Evolutionary conservation across 2,329 filamentous ascomycete species (phyloP), one percentile per base, ranked within the genome.

Genomic region (Onygenales sp.): DNA sequence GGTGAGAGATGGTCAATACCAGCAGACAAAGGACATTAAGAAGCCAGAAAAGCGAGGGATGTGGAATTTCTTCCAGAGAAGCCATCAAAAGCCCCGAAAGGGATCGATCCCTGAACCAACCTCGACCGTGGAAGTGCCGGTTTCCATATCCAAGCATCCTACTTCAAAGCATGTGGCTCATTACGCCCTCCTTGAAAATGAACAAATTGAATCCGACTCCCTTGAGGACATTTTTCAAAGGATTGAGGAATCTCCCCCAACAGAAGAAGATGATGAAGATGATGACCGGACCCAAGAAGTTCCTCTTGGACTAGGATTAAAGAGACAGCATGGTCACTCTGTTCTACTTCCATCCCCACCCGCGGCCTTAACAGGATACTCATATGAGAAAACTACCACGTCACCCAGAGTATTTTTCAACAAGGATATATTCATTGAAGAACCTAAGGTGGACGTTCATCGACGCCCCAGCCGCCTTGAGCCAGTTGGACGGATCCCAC

Each of bases 401-500:
- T 62, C 63, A 21, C 70, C 71, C 6, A 70, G 62, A 52, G 65
- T 70, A 6, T 65, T 68, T 53, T 67, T 70, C 36, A 66, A 66
- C 40, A 65, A 60, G 43, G 63, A 67, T 10, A 51, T 43, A 49
- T 7, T 13, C 53, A 10, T 58, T 55, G 13, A 52, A 56, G 27
- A 57, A 65, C 9, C 51, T 42, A 5, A 60, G 45, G 46, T 51
- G 51, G 21, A 48, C 66, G 58, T 53, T 58, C 57, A 36, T 6
- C 69, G 70, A 39, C 72, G 71, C 8, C 81, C 81, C 8, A 87
- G 82, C 63, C 80, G 90, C 53, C 74, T 95, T 14, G 82, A 84
- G 32, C 88, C 92, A 60, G 84, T 95, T 46, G 91, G 90, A 7
- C 82, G 91, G 13, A 95, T 95, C 50, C 91, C 91, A 7, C 84